These are phyloP conservation scores for Saccharomycopsis lassenensis DNA, from an alignment of 805 yeast genomes.

Conservation along the genomic window DNA sequence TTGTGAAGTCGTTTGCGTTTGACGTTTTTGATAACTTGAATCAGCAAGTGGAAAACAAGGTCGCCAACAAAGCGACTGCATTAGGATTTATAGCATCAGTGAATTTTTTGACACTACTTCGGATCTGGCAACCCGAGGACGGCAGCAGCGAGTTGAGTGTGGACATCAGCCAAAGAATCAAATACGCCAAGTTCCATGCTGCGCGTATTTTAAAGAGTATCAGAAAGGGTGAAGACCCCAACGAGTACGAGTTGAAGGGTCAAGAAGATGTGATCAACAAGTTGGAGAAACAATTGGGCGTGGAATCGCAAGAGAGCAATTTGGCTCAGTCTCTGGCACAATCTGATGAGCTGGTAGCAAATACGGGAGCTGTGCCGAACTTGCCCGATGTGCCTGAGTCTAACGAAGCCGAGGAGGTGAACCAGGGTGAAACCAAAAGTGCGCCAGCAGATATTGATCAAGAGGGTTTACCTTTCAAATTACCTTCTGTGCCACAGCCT, in stretches of 20 bases:
- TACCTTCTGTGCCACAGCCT: no score
- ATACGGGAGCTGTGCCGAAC: no score
- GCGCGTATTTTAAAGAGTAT: slow-evolving; percentile 42
- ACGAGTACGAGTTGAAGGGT: slow-evolving; percentile 33
- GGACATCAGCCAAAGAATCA: slow-evolving; percentile 29
- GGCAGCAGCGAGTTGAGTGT: slow-evolving; percentile 20
- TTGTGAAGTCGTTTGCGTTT: slow-evolving; percentile 47
- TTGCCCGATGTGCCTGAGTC: no score
- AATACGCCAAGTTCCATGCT: slow-evolving; percentile 55
- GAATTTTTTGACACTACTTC: slow-evolving; percentile 40
- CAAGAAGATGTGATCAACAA: slow-evolving; percentile 9
- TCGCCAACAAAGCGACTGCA: slow-evolving; percentile 36
- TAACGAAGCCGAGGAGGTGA: no score
- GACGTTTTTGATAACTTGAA: slow-evolving; percentile 46
- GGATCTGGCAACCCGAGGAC: slow-evolving; percentile 28
- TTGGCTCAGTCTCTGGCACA: no score
- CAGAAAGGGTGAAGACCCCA: slow-evolving; percentile 44
- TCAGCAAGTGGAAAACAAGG: slow-evolving; percentile 34
- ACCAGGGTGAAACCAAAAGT: no score
- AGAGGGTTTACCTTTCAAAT: no score
- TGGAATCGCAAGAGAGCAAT: slow-evolving; percentile 17
- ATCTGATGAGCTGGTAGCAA: no score
- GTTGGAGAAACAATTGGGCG: slow-evolving; percentile 20
- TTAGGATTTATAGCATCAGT: slow-evolving; percentile 42
- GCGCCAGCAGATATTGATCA: no score